phyloP scores from a whole-genome alignment of 2,329 filamentous ascomycete species.

The Neopestalotiopsis sp. region DNA sequence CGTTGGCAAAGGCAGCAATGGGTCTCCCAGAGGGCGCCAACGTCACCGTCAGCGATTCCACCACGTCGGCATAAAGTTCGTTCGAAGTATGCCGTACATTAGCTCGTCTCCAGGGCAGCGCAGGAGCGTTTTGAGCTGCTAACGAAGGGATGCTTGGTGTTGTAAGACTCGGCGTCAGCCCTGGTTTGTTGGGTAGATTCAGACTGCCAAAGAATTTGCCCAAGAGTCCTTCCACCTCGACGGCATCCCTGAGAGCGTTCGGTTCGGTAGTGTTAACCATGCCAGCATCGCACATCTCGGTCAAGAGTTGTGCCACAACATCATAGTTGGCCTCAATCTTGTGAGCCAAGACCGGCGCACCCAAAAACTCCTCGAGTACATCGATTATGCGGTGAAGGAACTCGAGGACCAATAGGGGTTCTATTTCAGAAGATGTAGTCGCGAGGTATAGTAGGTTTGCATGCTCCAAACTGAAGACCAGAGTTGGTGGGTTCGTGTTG shows the following conservation, averaged over 20 bases:
- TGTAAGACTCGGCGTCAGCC: constrained; percentile 43
- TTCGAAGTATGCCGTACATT: constrained; percentile 97
- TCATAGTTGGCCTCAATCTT: constrained; percentile 93
- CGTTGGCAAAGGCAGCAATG: constrained; percentile 85
- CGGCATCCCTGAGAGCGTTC: constrained; percentile 88
- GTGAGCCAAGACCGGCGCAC: constrained; percentile 80
- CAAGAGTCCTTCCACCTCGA: constrained; percentile 90
- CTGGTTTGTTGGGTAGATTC: constrained; percentile 70
- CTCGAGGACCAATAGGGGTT: constrained; percentile 88
- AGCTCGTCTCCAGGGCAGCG: constrained; percentile 84
- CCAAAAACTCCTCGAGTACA: constrained; percentile 91
- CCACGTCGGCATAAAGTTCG: constrained; percentile 94
- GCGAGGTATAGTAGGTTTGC: constrained; percentile 86
- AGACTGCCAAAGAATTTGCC: constrained; percentile 89
- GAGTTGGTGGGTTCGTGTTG: constrained; percentile 81
- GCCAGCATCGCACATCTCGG: constrained; percentile 96
- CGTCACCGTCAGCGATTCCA: constrained; percentile 87
- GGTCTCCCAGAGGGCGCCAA: constrained; percentile 89
- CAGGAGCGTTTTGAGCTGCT: constrained; percentile 52
- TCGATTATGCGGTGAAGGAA: constrained; percentile 94
- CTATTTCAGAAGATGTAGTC: constrained; percentile 83
- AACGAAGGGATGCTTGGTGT: constrained; percentile 47
- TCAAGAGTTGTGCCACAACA: constrained; percentile 89
- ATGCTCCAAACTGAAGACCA: constrained; percentile 88
- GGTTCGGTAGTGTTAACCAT: constrained; percentile 89